Base-by-base conservation (phyloP, 1,284 basidiomycete species). In the Pyrrhoderma lamaoense region DNA sequence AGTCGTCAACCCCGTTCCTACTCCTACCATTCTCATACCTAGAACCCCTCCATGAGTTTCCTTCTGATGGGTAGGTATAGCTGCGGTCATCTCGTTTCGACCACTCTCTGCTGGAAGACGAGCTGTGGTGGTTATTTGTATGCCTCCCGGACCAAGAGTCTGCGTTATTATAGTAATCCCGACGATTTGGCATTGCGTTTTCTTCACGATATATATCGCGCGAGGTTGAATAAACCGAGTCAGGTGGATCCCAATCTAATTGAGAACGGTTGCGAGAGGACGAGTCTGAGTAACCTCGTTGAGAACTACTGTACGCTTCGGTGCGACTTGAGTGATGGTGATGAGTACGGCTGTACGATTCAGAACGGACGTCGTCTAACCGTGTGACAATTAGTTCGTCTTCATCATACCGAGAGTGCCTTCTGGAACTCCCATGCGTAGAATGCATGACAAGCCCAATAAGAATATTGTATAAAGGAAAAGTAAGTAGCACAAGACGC, bases 121-220 rank as follows among this genome's bases (percentile, higher is more conserved):
- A 49, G 27, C 27, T 31, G 27, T 31, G 27, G 27, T 31, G 27
- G 8, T 74, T 60, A 47, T 67, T 66, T 39, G 57, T 58, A 16
- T 60, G 53, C n/a, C 67, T 69, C 56, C 67, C 58, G 53, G 67
- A 61, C 69, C 79, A 78, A 42, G 71, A 62, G 51, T 71, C 68
- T 45, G 62, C 51, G 51, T 77, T 74, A 34, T 57, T 51, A 59
- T 75, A 74, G 53, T 70, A 73, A 54, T 77, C 76, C 62, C 76
- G 74, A 51, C 75, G 68, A 51, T 66, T 61, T 45, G 71, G 74
- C 65, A 70, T 66, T 62, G 79, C 75, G 18, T 62, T 62, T 57
- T 79, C 79, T 56, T 71, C 67, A 35, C 65, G 61, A 61, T 79
- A 77, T 56, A 74, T 74, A 60, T 81, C 76, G 56, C 73, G 72